Evolutionary conservation across 1,139 yeast genomes (phyloP).

Genomic region (Protomyces pachydermus): DNA sequence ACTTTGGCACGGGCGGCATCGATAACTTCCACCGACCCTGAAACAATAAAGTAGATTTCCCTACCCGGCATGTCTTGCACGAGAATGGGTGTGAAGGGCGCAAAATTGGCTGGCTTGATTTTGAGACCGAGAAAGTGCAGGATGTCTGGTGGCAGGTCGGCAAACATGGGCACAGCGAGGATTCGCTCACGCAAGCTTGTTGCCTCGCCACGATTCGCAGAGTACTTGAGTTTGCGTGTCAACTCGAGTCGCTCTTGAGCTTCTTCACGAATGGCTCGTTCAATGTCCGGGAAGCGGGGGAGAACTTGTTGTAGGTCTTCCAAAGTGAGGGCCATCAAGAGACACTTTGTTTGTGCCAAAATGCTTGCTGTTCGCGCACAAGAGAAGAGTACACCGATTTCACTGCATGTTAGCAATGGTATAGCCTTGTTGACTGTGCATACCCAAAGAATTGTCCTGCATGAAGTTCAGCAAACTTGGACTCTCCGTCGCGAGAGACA

Average conservation of each 20-base stretch:
- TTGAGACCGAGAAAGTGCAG: constrained; percentile 60
- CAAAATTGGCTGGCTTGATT: constrained; percentile 52
- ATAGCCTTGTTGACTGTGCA: neutral
- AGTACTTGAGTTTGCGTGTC: constrained; percentile 55
- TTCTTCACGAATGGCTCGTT: constrained; percentile 65
- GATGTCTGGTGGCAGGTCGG: constrained; percentile 52
- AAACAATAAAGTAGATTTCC: constrained; percentile 60
- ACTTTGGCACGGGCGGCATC: constrained; percentile 43
- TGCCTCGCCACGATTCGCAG: constrained; percentile 1
- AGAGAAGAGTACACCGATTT: constrained; percentile 68
- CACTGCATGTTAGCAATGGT: constrained; percentile 37
- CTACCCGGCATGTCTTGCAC: constrained; percentile 56
- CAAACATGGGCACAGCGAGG: constrained; percentile 55
- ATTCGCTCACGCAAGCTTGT: constrained; percentile 35
- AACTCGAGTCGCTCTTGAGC: constrained; percentile 70
- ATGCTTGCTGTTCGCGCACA: constrained; percentile 76
- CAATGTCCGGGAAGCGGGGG: constrained; percentile 59
- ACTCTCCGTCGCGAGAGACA: constrained; percentile 70
- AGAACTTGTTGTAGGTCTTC: constrained; percentile 58
- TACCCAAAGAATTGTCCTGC: constrained; percentile 62
- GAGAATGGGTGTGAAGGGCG: constrained; percentile 57
- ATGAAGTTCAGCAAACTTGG: constrained; percentile 61
- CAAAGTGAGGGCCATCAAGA: constrained; percentile 62
- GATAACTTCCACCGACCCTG: constrained; percentile 67
- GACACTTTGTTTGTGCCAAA: constrained; percentile 61